Base-by-base conservation (phyloP, 2,329 filamentous ascomycete genomes). In the Dactylellina sp. region DNA sequence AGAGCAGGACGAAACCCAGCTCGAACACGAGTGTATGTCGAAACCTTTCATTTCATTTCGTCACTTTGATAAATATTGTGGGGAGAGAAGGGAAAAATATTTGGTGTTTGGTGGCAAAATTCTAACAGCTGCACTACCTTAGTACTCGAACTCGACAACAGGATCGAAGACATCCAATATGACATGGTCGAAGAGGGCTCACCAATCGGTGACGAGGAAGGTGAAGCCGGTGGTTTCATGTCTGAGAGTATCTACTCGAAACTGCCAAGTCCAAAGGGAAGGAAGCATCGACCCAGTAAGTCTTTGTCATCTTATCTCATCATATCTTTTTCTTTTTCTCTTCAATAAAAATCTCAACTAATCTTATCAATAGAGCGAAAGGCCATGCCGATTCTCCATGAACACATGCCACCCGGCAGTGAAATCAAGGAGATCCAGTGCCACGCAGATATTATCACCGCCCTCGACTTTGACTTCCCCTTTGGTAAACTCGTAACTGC, bases 241-340 rank as follows among this genome's bases (percentile, higher is more conserved):
- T 97, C 95, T 1, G 92, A 97, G 81, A 97, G 93, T 11, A 92
- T 99, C 77, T 99, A 98, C 81, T 91, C 96, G 77, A 97, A 97
- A 82, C 83, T 99, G 7, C 93, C 0, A 82, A 84, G n/a, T 42
- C 84, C 86, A 6, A 86, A 84, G 76, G 83, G 84, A 22, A 82
- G 85, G 76, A 84, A 84, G 75, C 82, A 83, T 60, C 82, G 81
- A 75, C 65, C 81, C 75, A 81, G 82, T 83, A 80, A 55, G 79
- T 62, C 3, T 39, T 35, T 50, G 3, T 20, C n/a, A n/a, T 39
- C 11, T 22, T 14, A 0, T 7, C n/a, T 20, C 20, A 50, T 28
- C 22, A 20, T 32, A 25, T 40, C 25, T 16, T 44, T 18, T 25
- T 18, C 46, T 40, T 40, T n/a, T n/a, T n/a, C n/a, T n/a, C n/a